Evolutionary conservation across 352 stramenopile species (phyloP).

Genomic region (Globisporangium middletonii): DNA sequence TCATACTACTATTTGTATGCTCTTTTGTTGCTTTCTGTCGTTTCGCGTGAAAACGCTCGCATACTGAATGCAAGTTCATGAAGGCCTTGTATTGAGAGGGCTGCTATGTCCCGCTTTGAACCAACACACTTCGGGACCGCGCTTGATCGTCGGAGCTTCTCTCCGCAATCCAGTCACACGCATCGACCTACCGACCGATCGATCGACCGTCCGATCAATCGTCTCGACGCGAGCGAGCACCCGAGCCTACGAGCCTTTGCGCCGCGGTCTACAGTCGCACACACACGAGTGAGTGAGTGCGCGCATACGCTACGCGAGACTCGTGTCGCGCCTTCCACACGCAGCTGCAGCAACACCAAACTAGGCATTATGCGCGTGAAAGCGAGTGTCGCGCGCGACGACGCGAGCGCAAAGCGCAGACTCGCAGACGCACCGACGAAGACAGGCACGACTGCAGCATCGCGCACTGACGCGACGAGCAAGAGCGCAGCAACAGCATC

Average conservation of each 20-base stretch:
- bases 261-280: too few species aligned
- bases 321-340: not conserved
- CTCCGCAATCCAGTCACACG: not conserved
- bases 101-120: not conserved
- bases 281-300: not conserved
- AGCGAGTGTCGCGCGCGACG: conserved; percentile 4
- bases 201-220: not conserved
- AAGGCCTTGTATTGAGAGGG: not conserved
- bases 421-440: conserved; percentile 4
- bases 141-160: not conserved
- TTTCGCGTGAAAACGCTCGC: not conserved
- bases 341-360: not conserved
- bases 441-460: not conserved
- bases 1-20: too few species aligned
- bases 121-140: too few species aligned
- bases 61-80: not conserved
- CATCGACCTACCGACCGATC: not conserved
- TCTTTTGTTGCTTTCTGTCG: not conserved
- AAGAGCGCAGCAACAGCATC: not conserved
- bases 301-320: not conserved
- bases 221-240: not conserved
- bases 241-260: not conserved
- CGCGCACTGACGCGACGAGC: not conserved
- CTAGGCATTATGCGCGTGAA: conserved; percentile 7
- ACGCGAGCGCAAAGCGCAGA: conserved; percentile 9